phyloP scores from a whole-genome alignment of 768 basidiomycete species.

The Mycena alexandri region DNA sequence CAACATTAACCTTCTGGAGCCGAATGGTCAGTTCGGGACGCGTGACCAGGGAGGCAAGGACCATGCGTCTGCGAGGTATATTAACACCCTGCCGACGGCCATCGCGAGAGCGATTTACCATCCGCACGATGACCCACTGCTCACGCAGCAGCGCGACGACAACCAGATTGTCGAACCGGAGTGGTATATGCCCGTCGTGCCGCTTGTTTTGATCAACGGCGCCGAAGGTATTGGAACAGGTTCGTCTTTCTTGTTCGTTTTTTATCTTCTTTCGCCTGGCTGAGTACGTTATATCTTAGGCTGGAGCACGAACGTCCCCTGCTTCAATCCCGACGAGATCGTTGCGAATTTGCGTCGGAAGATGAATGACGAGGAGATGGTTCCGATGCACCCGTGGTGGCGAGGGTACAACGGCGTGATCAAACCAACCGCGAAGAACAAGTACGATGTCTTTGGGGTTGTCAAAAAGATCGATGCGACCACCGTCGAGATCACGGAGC shows the following conservation, averaged over 20 bases:
- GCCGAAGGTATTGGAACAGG: conserved; percentile 98
- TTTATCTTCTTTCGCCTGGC: neutral
- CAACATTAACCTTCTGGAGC: conserved; percentile 89
- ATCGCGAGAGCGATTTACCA: conserved; percentile 86
- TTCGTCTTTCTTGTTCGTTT: conserved; percentile 47
- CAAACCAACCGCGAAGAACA: conserved; percentile 84
- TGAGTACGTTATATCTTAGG: conserved; percentile 58
- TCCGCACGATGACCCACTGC: conserved; percentile 86
- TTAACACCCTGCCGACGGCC: conserved; percentile 84
- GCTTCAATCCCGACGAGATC: conserved; percentile 93
- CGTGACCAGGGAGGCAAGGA: conserved; percentile 95
- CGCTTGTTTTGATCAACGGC: conserved; percentile 92
- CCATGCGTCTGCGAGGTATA: conserved; percentile 96
- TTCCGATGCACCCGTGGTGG: conserved; percentile 97
- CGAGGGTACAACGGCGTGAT: conserved; percentile 93
- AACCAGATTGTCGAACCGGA: conserved; percentile 91
- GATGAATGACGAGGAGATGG: conserved; percentile 87
- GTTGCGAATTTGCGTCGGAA: conserved; percentile 88
- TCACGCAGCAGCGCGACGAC: conserved; percentile 89
- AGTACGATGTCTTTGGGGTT: conserved; percentile 84
- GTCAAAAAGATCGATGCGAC: conserved; percentile 83
- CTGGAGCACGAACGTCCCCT: conserved; percentile 95
- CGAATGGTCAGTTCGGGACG: conserved; percentile 96
- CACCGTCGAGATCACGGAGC: conserved; percentile 95
- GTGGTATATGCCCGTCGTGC: conserved; percentile 92